Percentiles rank a stretch among this genome's conserved stretches.
Conservation (phyloP, 768 basidiomycete genomes). For the Russula sp. region DNA sequence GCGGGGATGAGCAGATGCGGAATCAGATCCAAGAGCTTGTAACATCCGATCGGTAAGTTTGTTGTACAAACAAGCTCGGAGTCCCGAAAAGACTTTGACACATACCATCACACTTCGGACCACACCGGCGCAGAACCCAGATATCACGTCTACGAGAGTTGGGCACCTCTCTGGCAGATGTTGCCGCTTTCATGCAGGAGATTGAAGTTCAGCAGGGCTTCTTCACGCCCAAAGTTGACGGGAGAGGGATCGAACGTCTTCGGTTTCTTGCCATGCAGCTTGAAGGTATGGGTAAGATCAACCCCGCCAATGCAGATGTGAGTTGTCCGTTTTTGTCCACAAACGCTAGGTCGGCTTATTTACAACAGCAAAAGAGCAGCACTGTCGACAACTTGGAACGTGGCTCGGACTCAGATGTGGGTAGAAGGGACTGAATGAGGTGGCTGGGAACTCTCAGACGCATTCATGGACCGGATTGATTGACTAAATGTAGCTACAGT, state of each 20-base stretch:
- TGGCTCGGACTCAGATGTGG: not conserved
- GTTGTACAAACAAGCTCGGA: not conserved
- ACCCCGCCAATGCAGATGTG: conserved; percentile 1
- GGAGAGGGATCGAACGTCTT: conserved; percentile 43
- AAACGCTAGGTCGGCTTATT: not conserved
- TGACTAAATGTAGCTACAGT: not conserved
- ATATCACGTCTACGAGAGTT: conserved; percentile 33
- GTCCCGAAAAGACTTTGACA: not conserved
- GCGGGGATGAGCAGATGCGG: conserved; percentile 24
- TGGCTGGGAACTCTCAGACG: not conserved
- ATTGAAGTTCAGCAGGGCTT: conserved; percentile 49
- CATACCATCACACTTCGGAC: conserved; percentile 6
- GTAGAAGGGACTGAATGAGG: not conserved
- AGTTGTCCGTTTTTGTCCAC: not conserved
- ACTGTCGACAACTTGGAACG: not conserved
- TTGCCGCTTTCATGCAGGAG: conserved; percentile 67
- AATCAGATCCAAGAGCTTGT: conserved; percentile 15
- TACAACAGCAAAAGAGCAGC: not conserved
- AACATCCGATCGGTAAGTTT: conserved; percentile 25
- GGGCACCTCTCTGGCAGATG: conserved; percentile 48
- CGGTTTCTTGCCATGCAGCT: conserved; percentile 37
- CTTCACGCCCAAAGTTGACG: conserved; percentile 30
- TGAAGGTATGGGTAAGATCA: conserved; percentile 12
- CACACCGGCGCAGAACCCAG: conserved; percentile 23
- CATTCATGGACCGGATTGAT: not conserved